These are phyloP conservation scores for Mycocentrospora acerina DNA, from an alignment of 2,329 filamentous ascomycete species.

Conservation along the genomic window DNA sequence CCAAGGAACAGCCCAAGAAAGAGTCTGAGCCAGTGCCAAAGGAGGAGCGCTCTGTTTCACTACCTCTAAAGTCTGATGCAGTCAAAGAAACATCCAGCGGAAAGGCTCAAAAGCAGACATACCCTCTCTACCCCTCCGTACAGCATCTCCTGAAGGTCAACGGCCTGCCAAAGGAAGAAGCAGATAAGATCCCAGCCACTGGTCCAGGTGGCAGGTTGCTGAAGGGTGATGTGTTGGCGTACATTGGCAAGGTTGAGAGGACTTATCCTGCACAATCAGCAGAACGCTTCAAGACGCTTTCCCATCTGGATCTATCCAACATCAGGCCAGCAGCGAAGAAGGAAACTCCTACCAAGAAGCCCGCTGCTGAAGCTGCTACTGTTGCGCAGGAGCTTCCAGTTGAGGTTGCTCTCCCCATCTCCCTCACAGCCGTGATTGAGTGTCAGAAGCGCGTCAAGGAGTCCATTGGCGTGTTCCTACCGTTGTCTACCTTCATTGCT, in stretches of 20 bases:
- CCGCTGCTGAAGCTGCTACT: constrained; percentile 41
- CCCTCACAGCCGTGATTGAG: constrained; percentile 74
- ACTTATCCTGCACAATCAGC: constrained; percentile 72
- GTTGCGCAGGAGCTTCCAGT: constrained; percentile 52
- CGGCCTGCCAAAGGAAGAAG: constrained; percentile 71
- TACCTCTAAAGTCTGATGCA: constrained; percentile 28
- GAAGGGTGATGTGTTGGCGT: constrained; percentile 93
- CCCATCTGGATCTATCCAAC: constrained; percentile 90
- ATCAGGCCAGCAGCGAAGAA: constrained; percentile 71
- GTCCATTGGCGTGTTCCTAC: constrained; percentile 76
- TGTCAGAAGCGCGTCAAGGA: constrained; percentile 79
- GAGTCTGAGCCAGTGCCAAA: constrained; percentile 28
- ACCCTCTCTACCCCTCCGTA: constrained; percentile 81
- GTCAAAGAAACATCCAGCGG: constrained; percentile 35
- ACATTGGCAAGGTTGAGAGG: constrained; percentile 74
- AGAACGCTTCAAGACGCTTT: constrained; percentile 69
- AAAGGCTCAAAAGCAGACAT: constrained; percentile 64
- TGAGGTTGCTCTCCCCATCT: constrained; percentile 72
- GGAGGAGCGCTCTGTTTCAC: constrained; percentile 38
- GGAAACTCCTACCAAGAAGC: constrained; percentile 49
- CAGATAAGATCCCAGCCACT: constrained; percentile 80
- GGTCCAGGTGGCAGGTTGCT: constrained; percentile 86
- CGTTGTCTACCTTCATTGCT: constrained; percentile 82
- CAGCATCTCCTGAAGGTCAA: constrained; percentile 77
- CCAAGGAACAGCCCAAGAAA: constrained; percentile 33